Percentiles rank a stretch among this genome's conserved stretches.
Evolutionary conservation across 441 rosid species (phyloP).

Genomic region (Kokia cookei): DNA sequence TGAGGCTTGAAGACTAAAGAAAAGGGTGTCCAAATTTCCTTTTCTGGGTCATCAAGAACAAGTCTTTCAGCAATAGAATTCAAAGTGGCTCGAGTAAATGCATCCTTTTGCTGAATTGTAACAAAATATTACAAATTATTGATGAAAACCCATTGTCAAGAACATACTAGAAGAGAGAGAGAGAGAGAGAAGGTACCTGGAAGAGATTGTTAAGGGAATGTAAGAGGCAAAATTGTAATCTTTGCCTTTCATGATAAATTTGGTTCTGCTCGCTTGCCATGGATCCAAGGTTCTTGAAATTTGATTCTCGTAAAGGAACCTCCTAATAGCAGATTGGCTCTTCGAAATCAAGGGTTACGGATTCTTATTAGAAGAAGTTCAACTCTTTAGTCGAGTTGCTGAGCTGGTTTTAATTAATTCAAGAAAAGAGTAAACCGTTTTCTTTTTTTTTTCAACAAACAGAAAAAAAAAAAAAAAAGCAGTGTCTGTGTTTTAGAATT

Average conservation of each 20-base stretch:
- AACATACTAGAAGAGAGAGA: background rate
- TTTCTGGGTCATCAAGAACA: conserved; percentile 48
- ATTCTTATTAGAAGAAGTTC: background rate
- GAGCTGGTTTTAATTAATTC: too few relatives aligned
- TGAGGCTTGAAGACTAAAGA: conserved; percentile 76
- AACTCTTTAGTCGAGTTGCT: background rate
- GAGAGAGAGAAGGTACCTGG: conserved; percentile 46
- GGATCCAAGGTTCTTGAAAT: background rate
- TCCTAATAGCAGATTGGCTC: background rate
- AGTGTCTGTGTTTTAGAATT: too few relatives aligned
- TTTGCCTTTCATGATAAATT: conserved; percentile 83
- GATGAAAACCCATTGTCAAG: background rate
- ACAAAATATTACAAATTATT: background rate
- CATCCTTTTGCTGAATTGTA: conserved; percentile 42
- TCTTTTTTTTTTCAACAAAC: too few relatives aligned
- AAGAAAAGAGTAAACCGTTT: too few relatives aligned
- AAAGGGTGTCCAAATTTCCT: conserved; percentile 57
- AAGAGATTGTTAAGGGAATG: conserved; percentile 92
- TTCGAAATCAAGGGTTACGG: background rate
- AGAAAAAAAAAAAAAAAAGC: too few relatives aligned
- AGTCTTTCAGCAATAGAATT: conserved; percentile 64
- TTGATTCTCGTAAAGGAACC: background rate
- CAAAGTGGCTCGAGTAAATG: conserved; percentile 60
- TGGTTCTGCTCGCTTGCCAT: conserved; percentile 35
- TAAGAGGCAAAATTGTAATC: conserved; percentile 72